Base-by-base conservation (phyloP, 306 rosid species). In the Rosa persica region DNA sequence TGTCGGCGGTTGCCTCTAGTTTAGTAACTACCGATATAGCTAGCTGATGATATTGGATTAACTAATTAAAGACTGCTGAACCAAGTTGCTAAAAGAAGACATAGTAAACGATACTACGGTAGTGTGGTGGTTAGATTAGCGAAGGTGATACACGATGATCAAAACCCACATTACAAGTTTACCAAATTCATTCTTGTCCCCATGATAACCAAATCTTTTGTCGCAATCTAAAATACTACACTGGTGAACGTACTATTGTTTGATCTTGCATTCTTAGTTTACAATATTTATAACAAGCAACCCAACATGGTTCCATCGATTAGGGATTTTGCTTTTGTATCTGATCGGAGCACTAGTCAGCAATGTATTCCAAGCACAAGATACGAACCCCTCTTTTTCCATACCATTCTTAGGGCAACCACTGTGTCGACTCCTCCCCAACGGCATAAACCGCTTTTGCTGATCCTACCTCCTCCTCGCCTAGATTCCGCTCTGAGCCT, bases 121-220 rank as follows among this genome's bases (percentile, higher is more conserved):
- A 27, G 40, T 47, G 60, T 30, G 61, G 61, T 71, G 17, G 75
- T 71, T 30, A 44, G 12, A 49, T 48, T 27, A 46, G 40, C 27
- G 43, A 15, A 48, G 42, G 40, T 48, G 58, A 70, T 19, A 25
- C 73, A 11, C 34, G 36, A 38, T 36, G 47, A 67, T 38, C n/a
- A 65, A 2, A 16, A 30, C 44, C 70, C 70, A n/a, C 70, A 6
- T 65, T 34, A 65, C 12, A 65, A 30, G 13, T 36, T 66, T 36
- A 66, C 70, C 70, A 17, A 66, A 66, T 66, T 54, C 62, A 25
- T 2, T 66, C 20, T 36, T 66, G 70, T 66, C 47, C 70, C 70
- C 70, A 65, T 36, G 22, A 11, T 17, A 17, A 66, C 70, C 46
- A 66, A 62, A 62, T 62, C 4, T 27, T 27, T 27, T 12, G 67